phyloP scores from a whole-genome alignment of 208 protist species.

The Tritrichomonas musculus region DNA sequence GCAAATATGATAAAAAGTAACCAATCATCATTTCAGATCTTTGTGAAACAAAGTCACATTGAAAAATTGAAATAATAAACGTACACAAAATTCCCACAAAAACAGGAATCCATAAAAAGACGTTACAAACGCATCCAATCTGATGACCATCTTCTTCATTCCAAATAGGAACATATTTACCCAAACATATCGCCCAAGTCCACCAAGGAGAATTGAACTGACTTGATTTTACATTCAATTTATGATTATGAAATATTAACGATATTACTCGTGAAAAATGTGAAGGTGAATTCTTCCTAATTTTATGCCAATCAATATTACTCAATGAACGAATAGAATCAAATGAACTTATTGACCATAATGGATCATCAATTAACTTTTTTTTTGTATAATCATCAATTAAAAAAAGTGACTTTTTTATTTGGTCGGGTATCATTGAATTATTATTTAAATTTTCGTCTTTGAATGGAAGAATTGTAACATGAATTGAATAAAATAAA shows the following conservation, averaged over 20 bases:
- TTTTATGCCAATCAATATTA: neutral
- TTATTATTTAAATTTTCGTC: too few relatives aligned
- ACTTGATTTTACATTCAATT: neutral
- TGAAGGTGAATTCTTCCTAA: neutral
- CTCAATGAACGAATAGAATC: neutral
- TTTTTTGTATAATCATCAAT: too few relatives aligned
- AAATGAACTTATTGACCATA: neutral
- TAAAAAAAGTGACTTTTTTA: too few relatives aligned
- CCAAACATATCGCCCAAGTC: neutral
- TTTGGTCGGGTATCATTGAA: neutral
- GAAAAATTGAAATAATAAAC: neutral
- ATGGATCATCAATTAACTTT: too few relatives aligned
- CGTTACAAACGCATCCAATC: neutral
- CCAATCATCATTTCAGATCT: neutral
- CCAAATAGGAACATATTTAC: neutral
- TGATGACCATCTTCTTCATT: neutral
- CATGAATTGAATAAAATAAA: neutral
- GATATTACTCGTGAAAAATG: neutral
- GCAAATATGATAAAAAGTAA: too few relatives aligned
- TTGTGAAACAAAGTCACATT: too few relatives aligned
- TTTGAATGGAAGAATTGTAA: neutral
- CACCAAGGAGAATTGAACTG: neutral
- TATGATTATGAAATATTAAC: neutral
- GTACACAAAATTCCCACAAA: neutral
- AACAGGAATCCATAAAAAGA: neutral